Evolutionary conservation across 108 stramenopile genomes (phyloP).

Genomic region (Cyclotella cryptica): DNA sequence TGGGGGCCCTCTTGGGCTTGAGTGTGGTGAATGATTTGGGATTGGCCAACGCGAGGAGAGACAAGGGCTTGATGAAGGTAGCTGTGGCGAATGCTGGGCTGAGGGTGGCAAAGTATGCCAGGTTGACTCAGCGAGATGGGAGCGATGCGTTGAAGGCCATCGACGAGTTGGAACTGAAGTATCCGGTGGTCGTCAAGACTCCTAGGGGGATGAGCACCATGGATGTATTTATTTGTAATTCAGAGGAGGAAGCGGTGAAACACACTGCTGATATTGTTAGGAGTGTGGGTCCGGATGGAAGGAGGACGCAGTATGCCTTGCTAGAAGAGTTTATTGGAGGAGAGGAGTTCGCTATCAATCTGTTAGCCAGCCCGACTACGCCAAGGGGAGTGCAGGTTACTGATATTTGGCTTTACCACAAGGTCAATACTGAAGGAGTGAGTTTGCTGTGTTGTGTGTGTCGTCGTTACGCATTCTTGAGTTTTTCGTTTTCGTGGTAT

Average conservation of each 20-base stretch:
- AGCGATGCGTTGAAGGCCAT: conserved; percentile 50
- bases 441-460: conserved; percentile 10
- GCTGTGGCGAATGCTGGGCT: conserved; percentile 69
- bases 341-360: conserved; percentile 63
- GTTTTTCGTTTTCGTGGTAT: background rate
- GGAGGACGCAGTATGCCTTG: conserved; percentile 59
- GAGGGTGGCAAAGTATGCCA: conserved; percentile 63
- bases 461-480: background rate
- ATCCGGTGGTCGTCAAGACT: conserved; percentile 69
- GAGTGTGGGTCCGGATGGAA: conserved; percentile 62
- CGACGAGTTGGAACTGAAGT: conserved; percentile 58
- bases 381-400: conserved; percentile 63
- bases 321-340: conserved; percentile 66
- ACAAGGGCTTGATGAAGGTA: conserved; percentile 72
- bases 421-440: conserved; percentile 51
- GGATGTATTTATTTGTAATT: conserved; percentile 67
- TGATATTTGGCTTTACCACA: conserved; percentile 68
- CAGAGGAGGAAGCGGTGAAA: conserved; percentile 46
- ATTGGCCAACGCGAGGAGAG: conserved; percentile 58
- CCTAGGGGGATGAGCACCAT: conserved; percentile 60
- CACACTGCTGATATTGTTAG: conserved; percentile 52
- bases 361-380: conserved; percentile 59
- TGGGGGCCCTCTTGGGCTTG: conserved; percentile 57
- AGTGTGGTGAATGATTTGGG: conserved; percentile 61
- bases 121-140: conserved; percentile 54